These are phyloP conservation scores for Blastobotrys capitulatus DNA, from an alignment of 1,139 yeast species.

Conservation along the genomic window DNA sequence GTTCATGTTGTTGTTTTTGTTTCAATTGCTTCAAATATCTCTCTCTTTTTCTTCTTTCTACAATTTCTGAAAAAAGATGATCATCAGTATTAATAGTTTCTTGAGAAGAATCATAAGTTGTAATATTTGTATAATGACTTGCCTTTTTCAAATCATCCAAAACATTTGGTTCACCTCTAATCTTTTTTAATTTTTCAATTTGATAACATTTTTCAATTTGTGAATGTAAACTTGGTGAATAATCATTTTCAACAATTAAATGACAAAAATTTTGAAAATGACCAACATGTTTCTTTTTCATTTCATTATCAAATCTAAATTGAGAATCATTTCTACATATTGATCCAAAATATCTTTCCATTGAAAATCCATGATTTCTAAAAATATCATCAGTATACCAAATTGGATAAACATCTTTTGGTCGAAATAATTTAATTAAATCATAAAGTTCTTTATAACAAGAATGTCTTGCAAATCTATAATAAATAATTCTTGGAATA, in stretches of 20 bases:
- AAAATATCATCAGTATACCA: background rate
- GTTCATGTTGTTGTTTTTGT: background rate
- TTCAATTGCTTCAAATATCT: background rate
- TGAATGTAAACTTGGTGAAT: no score
- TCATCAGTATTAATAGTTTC: no score
- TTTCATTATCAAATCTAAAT: background rate
- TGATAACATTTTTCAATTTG: no score
- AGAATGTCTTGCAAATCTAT: slow-evolving; percentile 52
- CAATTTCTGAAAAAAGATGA: no score
- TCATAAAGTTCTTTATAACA: slow-evolving; percentile 44
- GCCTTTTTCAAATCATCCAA: no score
- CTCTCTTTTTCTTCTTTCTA: no score
- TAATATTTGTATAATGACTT: no score
- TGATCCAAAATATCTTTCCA: slow-evolving; percentile 43
- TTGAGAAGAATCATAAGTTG: no score
- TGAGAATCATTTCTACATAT: slow-evolving; percentile 26
- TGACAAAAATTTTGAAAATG: no score
- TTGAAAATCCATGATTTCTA: slow-evolving; percentile 30
- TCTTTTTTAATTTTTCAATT: no score
- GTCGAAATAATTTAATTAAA: slow-evolving; percentile 39
- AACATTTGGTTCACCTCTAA: no score
- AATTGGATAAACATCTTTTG: slow-evolving; percentile 36
- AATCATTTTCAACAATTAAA: no score
- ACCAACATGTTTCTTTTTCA: background rate
- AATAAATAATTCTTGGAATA: slow-evolving; percentile 27